Evolutionary conservation across 192 early-diverging fungal genomes (phyloP), one percentile per base, ranked within the genome.

Genomic region (Backusella tarrabulga): DNA sequence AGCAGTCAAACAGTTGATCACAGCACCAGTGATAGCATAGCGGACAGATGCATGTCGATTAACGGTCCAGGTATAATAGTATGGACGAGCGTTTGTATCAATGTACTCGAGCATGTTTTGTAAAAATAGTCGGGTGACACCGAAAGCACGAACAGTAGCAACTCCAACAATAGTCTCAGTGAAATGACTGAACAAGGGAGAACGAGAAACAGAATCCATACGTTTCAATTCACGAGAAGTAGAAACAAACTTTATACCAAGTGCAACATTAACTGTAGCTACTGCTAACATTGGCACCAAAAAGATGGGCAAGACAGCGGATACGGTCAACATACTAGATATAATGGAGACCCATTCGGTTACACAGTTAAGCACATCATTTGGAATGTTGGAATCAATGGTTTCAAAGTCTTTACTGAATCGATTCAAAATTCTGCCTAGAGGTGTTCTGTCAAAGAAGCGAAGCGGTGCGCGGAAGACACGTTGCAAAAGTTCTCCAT

Each of bases 211-310:
- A 0, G 93, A 92, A 79, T 95, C 95, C 41, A 98, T 83, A 21
- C 97, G 90, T 88, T 97, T 97, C 76, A 98, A 87, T 85, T 98
- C 97, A 67, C 97, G 89, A 1, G 94, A 92, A 0, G 91, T 85
- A 15, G 86, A 86, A 29, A 96, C 80, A 76, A 95, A 97, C 35
- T 89, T 87, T 3, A 67, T 40, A 15, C 85, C 84, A 19, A 92
- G 50, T 6, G 34, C 46, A 3, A 70, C 2, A 46, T 72, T 77
- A 35, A 71, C 8, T 0, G 40, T 23, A 41, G 67, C 76, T 12
- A 63, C 38, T 8, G 17, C 1, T 3, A 66, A 5, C 54, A 74
- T 66, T 1, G 73, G 77, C 0, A 68, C 40, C 12, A 54, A 9
- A 38, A 78, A 67, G 17, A 21, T 6, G 6, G 77, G 77, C 14